Evolutionary conservation across 768 basidiomycete species (phyloP).

Genomic region (Panaeolus cyanescens): DNA sequence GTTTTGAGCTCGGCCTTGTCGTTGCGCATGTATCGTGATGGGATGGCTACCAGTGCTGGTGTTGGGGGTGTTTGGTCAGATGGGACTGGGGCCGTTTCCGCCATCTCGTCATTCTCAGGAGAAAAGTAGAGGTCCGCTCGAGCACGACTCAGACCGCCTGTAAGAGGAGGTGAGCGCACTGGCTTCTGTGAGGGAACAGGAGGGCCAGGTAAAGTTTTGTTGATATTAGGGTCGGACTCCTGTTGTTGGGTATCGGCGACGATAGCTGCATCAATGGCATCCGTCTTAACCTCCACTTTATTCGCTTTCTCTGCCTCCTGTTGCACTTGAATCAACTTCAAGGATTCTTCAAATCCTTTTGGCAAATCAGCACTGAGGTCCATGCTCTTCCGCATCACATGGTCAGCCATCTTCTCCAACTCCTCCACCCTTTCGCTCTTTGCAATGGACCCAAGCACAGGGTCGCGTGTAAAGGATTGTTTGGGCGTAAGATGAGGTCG

Average conservation of each 20-base stretch:
- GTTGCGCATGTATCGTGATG: conserved; percentile 18
- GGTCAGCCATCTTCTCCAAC: conserved; percentile 74
- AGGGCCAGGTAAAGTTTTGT: conserved; percentile 65
- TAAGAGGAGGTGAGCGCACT: conserved; percentile 31
- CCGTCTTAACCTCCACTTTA: conserved; percentile 10
- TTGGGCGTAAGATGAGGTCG: conserved; percentile 72
- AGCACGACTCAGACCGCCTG: conserved; percentile 14
- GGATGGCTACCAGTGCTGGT: conserved; percentile 47
- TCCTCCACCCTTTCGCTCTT: conserved; percentile 66
- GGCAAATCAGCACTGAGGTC: conserved; percentile 44
- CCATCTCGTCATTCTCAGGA: conserved; percentile 8
- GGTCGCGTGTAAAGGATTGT: conserved; percentile 48
- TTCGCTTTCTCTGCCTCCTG: conserved; percentile 17
- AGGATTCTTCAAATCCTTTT: conserved; percentile 16
- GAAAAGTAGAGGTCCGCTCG: conserved; percentile 19
- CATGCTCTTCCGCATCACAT: conserved; percentile 38
- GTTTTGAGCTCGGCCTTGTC: conserved; percentile 16
- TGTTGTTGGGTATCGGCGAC: background rate
- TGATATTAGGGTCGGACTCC: conserved; percentile 20
- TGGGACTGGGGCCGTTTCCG: conserved; percentile 22
- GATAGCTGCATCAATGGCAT: background rate
- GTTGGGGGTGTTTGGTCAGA: conserved; percentile 50
- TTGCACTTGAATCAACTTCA: conserved; percentile 4
- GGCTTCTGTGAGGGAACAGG: conserved; percentile 47
- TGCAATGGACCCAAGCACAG: conserved; percentile 35